A percentile compares a stretch with the other conserved stretches of the same genome.
Conservation (phyloP, 2,329 filamentous ascomycete species). For the Hymenoscyphus fructigenus region DNA sequence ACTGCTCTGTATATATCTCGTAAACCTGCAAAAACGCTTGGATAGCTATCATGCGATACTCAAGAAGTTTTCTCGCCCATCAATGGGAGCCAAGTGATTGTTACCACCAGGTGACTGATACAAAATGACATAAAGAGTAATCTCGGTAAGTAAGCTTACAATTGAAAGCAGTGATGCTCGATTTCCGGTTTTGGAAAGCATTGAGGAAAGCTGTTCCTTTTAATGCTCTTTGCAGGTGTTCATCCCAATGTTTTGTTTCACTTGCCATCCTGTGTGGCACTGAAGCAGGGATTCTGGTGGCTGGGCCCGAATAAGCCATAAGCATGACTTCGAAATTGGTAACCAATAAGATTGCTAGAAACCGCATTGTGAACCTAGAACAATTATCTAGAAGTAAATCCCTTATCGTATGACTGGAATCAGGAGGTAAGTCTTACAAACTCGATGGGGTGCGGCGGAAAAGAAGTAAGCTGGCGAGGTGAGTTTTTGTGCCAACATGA, state of each 20-base stretch:
- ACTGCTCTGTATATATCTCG: no score
- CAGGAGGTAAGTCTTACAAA: background rate
- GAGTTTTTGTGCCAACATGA: background rate
- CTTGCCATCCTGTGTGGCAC: no score
- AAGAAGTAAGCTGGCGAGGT: background rate
- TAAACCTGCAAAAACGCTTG: no score
- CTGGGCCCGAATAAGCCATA: background rate
- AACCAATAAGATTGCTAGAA: background rate
- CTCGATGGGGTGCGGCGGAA: background rate
- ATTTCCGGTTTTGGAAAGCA: background rate
- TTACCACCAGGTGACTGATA: background rate
- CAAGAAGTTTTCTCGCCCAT: background rate
- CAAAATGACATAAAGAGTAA: background rate
- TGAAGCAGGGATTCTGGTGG: background rate
- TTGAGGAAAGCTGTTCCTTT: background rate
- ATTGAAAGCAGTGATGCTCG: background rate
- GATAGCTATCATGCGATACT: background rate
- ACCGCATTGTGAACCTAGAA: background rate
- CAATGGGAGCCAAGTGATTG: background rate
- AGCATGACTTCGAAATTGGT: constrained; percentile 2
- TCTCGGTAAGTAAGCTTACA: background rate
- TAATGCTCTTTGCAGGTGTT: background rate
- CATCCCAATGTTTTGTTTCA: background rate
- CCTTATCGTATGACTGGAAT: background rate
- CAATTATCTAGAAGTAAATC: background rate